phyloP scores from a whole-genome alignment of 192 early-diverging fungal genomes.

The Coemansia guatemalensis region DNA sequence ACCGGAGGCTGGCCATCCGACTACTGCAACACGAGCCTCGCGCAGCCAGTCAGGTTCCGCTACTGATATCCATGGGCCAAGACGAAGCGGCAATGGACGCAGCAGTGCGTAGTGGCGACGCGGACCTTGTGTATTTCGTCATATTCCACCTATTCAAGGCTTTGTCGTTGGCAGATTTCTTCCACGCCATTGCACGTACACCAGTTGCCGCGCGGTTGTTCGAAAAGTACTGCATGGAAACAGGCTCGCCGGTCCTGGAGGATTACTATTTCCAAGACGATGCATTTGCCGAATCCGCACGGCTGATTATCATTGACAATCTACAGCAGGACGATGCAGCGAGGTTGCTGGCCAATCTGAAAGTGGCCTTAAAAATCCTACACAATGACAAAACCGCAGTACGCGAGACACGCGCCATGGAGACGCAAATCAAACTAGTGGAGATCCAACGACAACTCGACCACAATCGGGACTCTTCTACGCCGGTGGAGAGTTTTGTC shows the following conservation, averaged over 20 bases:
- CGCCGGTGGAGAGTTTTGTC: conserved; percentile 56
- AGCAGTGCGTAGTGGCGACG: conserved; percentile 93
- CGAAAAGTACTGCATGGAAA: conserved; percentile 79
- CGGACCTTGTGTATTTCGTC: conserved; percentile 94
- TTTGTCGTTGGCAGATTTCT: conserved; percentile 83
- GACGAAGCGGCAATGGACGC: conserved; percentile 85
- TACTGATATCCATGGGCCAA: conserved; percentile 91
- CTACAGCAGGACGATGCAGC: conserved; percentile 46
- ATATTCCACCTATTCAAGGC: conserved; percentile 89
- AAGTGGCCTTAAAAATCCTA: conserved; percentile 70
- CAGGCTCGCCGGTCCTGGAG: conserved; percentile 73
- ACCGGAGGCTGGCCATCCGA: conserved; percentile 72
- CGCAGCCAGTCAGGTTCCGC: conserved; percentile 91
- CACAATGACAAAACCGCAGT: conserved; percentile 65
- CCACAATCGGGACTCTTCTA: conserved; percentile 39
- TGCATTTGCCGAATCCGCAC: conserved; percentile 59
- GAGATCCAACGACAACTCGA: conserved; percentile 71
- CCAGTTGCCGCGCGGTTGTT: conserved; percentile 83
- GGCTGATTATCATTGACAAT: conserved; percentile 56
- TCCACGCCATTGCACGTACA: conserved; percentile 76
- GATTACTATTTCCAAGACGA: conserved; percentile 99
- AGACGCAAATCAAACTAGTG: conserved; percentile 63
- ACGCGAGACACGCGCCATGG: conserved; percentile 71
- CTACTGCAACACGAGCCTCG: conserved; percentile 93
- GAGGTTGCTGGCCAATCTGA: conserved; percentile 68